These are phyloP conservation scores for Ceratocystis eucalypticola DNA, from an alignment of 2,329 filamentous ascomycete species.

Conservation along the genomic window DNA sequence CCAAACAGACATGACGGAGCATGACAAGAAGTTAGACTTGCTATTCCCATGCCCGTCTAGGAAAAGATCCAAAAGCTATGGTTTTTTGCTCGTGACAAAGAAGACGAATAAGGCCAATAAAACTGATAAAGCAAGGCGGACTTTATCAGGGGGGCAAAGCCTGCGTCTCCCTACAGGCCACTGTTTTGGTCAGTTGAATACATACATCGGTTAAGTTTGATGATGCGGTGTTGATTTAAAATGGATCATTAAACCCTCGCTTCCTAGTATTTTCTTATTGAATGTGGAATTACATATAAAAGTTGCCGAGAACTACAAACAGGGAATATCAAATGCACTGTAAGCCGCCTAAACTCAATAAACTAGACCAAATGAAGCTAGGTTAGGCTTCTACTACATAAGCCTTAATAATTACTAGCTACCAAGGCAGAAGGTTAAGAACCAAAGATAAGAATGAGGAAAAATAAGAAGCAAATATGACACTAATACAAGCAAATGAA, in stretches of 20 bases:
- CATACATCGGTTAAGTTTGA: not conserved
- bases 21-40: not conserved
- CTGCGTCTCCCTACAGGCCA: not conserved
- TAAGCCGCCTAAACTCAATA: no score
- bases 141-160: not conserved
- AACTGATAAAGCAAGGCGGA: not conserved
- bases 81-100: not conserved
- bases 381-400: no score
- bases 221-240: not conserved
- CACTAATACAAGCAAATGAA: not conserved
- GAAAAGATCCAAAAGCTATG: not conserved
- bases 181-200: not conserved
- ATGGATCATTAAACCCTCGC: not conserved
- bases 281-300: no score
- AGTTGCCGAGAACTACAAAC: no score
- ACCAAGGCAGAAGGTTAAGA: not conserved
- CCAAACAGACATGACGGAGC: not conserved
- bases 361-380: no score
- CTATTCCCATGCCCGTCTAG: not conserved
- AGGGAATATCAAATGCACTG: no score
- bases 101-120: not conserved
- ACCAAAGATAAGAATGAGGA: not conserved
- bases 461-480: conserved; percentile 5
- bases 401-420: no score
- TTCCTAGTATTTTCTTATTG: no score